Conservation (phyloP, 2,329 filamentous ascomycete genomes). For the Neopestalotiopsis clavispora region DNA sequence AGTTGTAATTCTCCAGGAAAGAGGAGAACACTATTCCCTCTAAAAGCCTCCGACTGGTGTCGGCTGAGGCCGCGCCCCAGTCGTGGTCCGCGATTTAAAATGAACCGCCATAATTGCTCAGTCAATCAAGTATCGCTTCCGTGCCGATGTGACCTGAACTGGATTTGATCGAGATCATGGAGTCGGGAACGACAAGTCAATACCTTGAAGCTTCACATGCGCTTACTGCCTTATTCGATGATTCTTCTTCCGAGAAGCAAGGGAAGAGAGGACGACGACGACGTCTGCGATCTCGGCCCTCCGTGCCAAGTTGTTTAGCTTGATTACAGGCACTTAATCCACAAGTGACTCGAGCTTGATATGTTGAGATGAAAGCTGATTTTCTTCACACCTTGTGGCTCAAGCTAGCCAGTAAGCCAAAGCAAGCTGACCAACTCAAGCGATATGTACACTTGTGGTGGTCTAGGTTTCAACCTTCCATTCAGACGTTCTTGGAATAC, state of each 20-base stretch:
- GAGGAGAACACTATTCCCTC: neutral
- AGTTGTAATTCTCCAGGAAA: neutral
- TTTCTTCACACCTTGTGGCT: too few relatives aligned
- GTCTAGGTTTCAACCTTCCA: neutral
- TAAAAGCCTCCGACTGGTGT: neutral
- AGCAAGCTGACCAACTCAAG: neutral
- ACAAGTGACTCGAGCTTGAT: too few relatives aligned
- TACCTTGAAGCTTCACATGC: too few relatives aligned
- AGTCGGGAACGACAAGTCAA: too few relatives aligned
- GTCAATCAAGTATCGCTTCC: slow-evolving; percentile 1
- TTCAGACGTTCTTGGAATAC: neutral
- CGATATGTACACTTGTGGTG: neutral
- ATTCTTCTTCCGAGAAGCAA: neutral
- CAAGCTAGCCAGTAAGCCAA: too few relatives aligned
- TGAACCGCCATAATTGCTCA: slow-evolving; percentile 7
- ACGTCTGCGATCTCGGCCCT: neutral
- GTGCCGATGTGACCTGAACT: slow-evolving; percentile 7
- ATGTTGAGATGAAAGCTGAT: too few relatives aligned
- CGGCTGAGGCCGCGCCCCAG: neutral
- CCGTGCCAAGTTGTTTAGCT: neutral
- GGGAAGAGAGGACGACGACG: neutral
- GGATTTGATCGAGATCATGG: neutral
- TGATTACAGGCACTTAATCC: neutral
- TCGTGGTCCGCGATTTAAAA: slow-evolving; percentile 7
- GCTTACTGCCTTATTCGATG: too few relatives aligned